phyloP scores from a whole-genome alignment of 306 rosid species.

The Sophora flavescens region DNA sequence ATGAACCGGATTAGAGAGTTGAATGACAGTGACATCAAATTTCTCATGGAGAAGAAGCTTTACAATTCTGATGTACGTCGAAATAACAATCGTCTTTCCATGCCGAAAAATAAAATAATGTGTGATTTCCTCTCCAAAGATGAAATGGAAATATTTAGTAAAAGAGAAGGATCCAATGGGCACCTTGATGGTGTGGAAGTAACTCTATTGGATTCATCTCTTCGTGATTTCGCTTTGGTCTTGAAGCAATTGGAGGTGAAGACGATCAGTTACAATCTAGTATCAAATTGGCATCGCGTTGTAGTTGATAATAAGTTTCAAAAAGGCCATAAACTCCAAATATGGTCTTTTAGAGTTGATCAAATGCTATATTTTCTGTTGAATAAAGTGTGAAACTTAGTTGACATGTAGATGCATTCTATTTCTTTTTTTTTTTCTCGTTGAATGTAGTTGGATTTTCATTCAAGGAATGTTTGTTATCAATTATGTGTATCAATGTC shows the following conservation, averaged over 20 bases:
- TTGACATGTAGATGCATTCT: too few species aligned
- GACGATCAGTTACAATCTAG: not conserved
- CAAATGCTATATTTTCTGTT: too few species aligned
- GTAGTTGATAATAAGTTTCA: not conserved
- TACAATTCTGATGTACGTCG: not conserved
- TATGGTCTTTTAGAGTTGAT: constrained; percentile 2
- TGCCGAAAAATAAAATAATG: not conserved
- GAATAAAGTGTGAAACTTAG: too few species aligned
- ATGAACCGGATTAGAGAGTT: not conserved
- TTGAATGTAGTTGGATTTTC: too few species aligned
- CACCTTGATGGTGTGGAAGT: not conserved
- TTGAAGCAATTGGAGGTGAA: not conserved
- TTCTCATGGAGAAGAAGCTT: not conserved
- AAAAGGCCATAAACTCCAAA: not conserved
- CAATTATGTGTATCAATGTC: too few species aligned
- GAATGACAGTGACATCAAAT: not conserved
- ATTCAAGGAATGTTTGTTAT: too few species aligned
- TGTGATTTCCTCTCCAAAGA: not conserved
- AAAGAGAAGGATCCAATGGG: too few species aligned
- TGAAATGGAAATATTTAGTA: not conserved
- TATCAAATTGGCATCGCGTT: not conserved
- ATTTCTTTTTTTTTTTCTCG: too few species aligned
- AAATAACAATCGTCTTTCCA: not conserved
- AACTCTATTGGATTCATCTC: not conserved
- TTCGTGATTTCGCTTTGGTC: not conserved